Base-by-base conservation (phyloP, 129 eudicot species). In the Artemisia argyi region DNA sequence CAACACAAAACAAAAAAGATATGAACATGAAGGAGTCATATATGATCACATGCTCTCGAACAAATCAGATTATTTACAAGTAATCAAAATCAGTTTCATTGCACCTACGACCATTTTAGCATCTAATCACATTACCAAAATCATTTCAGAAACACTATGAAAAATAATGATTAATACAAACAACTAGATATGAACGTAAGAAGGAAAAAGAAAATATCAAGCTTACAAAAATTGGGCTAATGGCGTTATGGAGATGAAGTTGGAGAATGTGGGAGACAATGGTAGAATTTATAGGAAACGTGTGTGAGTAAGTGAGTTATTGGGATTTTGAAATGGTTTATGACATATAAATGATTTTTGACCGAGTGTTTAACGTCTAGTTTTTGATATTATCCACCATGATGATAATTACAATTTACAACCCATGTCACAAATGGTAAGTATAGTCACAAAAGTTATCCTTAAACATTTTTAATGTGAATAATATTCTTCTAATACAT, bases 281-380 rank as follows among this genome's bases (percentile, higher is more conserved):
- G 56, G 39, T 52, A 61, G 72, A 12, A 44, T 78, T 71, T 78
- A 78, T 78, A 78, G 73, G 72, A 48, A 63, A 69, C 1, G 72
- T 61, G 81, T 76, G 55, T 62, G 66, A 18, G 81, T 69, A 44
- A 30, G 70, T 2, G 17, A 24, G 22, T 71, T 71, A 19, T 50
- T 14, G 68, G 57, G 65, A 70, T 28, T 77, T 51, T 69, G 24
- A 54, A 65, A 65, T 24, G 26, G 26, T 24, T 24, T 24, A 24
- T 24, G 26, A 24, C 2, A 24, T 24, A 1, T 24, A 24, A 24
- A 24, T n/a, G 5, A 30, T 16, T 28, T 73, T 75, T 71, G 82
- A 78, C 53, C 70, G 17, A 55, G 49, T 71, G 67, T 51, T 78
- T 78, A 71, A 78, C 82, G 82, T 71, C 74, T 78, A 62, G 39